Percentiles rank a stretch among this genome's conserved stretches.
Conservation (phyloP, 257 asterid genomes). For the Euphrasia confusa region DNA sequence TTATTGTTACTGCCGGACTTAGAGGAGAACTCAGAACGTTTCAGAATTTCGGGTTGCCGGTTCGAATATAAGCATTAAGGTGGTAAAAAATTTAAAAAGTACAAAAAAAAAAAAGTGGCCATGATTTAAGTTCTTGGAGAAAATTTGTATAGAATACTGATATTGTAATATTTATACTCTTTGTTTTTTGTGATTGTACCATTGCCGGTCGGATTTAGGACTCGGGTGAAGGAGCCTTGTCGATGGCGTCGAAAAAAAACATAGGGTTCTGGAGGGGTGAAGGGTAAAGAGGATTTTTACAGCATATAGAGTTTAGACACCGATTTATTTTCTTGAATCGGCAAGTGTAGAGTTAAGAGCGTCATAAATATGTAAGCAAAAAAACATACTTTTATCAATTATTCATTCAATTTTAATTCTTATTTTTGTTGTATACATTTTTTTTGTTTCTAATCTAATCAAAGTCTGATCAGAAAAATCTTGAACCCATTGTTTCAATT, state of each 20-base stretch:
- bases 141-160: constrained; percentile 54
- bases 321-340: background rate
- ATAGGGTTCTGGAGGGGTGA: background rate
- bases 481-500: too few relatives aligned
- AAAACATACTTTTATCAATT: background rate
- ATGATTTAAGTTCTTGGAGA: background rate
- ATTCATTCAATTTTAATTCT: background rate
- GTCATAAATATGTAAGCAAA: background rate
- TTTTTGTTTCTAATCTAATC: background rate
- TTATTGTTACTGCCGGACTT: constrained; percentile 82
- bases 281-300: background rate
- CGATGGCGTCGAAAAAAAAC: background rate
- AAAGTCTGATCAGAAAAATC: too few relatives aligned
- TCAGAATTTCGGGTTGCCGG: constrained; percentile 90
- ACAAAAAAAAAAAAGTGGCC: background rate
- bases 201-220: background rate
- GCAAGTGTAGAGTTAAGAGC: background rate
- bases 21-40: constrained; percentile 86
- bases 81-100: background rate
- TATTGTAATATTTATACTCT: constrained; percentile 35
- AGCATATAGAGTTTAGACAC: background rate
- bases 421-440: background rate
- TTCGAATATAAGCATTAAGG: constrained; percentile 41
- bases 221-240: background rate
- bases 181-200: background rate